These are phyloP conservation scores for Alternaria dauci DNA, from an alignment of 2,329 filamentous ascomycete genomes.

Conservation along the genomic window DNA sequence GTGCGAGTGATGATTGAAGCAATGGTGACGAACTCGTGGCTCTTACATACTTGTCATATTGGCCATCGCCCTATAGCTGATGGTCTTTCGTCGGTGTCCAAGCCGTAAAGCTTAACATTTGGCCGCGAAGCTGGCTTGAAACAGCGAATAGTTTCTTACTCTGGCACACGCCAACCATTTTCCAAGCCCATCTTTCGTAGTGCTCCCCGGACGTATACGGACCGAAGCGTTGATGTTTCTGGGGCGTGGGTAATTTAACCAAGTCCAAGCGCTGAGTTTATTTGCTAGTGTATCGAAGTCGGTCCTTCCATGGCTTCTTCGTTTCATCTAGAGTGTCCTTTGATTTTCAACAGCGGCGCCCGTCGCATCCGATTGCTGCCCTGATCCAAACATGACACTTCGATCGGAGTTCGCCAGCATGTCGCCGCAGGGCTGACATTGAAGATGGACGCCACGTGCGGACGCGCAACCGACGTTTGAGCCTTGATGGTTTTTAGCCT, in stretches of 20 bases:
- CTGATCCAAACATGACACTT: background rate
- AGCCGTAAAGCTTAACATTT: slow-evolving; percentile 19
- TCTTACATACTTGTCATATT: slow-evolving; percentile 2
- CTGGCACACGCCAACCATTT: background rate
- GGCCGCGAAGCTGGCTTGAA: slow-evolving; percentile 10
- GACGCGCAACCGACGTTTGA: background rate
- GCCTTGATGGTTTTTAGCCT: background rate
- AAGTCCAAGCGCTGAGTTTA: slow-evolving; percentile 11
- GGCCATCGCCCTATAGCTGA: background rate
- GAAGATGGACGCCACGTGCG: background rate
- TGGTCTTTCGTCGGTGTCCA: slow-evolving; percentile 15
- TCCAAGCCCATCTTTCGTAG: background rate
- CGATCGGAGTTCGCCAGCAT: background rate
- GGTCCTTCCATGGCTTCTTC: slow-evolving; percentile 11
- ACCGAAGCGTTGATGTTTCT: slow-evolving; percentile 10
- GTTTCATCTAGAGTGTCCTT: slow-evolving; percentile 14
- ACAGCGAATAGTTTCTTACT: slow-evolving; percentile 2
- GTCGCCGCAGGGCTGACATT: background rate
- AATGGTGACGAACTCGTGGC: background rate
- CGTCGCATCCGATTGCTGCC: slow-evolving; percentile 7
- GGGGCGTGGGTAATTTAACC: background rate
- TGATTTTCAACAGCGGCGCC: slow-evolving; percentile 1
- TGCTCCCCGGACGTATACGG: slow-evolving; percentile 2
- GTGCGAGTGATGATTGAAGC: background rate
- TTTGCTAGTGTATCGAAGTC: slow-evolving; percentile 3